A percentile compares a stretch with the other conserved stretches of the same genome.
These are phyloP conservation scores for Myriosclerotinia scirpicola DNA, from an alignment of 2,329 filamentous ascomycete genomes.

Conservation along the genomic window DNA sequence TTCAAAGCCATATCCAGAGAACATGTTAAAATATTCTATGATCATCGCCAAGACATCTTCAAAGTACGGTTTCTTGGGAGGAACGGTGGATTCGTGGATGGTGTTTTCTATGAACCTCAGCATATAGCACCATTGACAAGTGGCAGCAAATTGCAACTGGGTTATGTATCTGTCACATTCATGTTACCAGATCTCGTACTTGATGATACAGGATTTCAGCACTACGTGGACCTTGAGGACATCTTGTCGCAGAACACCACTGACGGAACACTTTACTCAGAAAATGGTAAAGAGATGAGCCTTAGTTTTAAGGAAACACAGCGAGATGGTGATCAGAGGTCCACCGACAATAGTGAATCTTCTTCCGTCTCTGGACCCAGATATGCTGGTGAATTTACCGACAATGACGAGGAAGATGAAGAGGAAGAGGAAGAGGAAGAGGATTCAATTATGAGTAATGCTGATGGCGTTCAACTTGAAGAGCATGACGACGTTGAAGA, in stretches of 20 bases:
- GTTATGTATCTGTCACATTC: constrained; percentile 67
- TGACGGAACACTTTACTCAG: constrained; percentile 46
- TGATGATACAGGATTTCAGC: constrained; percentile 59
- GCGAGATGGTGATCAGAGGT: constrained; percentile 54
- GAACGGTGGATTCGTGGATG: constrained; percentile 70
- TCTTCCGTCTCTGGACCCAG: constrained; percentile 31
- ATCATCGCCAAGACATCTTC: constrained; percentile 61
- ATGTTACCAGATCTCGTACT: constrained; percentile 63
- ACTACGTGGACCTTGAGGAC: constrained; percentile 46
- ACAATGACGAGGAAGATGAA: constrained; percentile 29
- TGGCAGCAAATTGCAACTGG: constrained; percentile 69
- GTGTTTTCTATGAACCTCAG: constrained; percentile 54
- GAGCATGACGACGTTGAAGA: constrained; percentile 37
- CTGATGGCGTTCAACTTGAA: constrained; percentile 33
- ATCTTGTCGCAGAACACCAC: neutral
- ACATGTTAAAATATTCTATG: constrained; percentile 72
- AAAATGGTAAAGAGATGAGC: constrained; percentile 66
- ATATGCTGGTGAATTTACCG: constrained; percentile 31
- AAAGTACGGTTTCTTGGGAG: constrained; percentile 57
- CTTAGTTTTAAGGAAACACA: constrained; percentile 68
- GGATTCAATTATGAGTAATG: constrained; percentile 13
- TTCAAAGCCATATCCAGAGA: constrained; percentile 73
- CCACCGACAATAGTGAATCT: constrained; percentile 25
- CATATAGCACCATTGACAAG: constrained; percentile 59
- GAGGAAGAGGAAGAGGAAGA: constrained; percentile 28